phyloP scores from a whole-genome alignment of 768 basidiomycete genomes.

The Lactifluus piperatus region DNA sequence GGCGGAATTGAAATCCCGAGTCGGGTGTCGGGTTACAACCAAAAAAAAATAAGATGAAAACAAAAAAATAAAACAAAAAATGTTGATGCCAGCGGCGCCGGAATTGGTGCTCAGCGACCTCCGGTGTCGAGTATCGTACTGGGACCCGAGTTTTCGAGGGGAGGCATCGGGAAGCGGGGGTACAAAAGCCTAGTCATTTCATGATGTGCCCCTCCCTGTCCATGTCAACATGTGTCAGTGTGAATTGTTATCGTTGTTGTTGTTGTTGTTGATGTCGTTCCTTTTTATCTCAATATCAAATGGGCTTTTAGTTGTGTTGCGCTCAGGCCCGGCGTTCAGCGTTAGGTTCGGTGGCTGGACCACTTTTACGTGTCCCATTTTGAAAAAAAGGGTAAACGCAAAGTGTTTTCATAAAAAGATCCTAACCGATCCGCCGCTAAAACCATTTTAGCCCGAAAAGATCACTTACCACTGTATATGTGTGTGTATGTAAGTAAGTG shows the following conservation, averaged over 20 bases:
- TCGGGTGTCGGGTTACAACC: no score
- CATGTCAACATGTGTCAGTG: no score
- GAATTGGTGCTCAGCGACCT: conserved; percentile 17
- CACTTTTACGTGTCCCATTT: neutral
- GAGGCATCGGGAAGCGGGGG: no score
- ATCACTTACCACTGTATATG: neutral
- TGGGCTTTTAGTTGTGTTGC: neutral
- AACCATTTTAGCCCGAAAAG: neutral
- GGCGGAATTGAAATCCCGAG: neutral
- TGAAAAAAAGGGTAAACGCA: neutral
- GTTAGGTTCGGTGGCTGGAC: neutral
- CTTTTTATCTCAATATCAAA: neutral
- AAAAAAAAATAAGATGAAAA: no score
- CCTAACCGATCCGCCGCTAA: neutral
- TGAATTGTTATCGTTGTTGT: no score
- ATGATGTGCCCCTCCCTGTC: no score
- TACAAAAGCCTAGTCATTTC: no score
- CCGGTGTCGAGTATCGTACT: neutral
- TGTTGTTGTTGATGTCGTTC: neutral
- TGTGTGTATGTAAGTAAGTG: neutral
- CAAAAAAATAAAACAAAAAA: neutral
- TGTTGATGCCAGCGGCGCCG: conserved; percentile 8
- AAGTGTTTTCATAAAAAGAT: neutral
- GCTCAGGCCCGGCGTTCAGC: neutral
- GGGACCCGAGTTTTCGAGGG: no score